phyloP scores from a whole-genome alignment of 139 green algal species.

The Dunaliella sp. region DNA sequence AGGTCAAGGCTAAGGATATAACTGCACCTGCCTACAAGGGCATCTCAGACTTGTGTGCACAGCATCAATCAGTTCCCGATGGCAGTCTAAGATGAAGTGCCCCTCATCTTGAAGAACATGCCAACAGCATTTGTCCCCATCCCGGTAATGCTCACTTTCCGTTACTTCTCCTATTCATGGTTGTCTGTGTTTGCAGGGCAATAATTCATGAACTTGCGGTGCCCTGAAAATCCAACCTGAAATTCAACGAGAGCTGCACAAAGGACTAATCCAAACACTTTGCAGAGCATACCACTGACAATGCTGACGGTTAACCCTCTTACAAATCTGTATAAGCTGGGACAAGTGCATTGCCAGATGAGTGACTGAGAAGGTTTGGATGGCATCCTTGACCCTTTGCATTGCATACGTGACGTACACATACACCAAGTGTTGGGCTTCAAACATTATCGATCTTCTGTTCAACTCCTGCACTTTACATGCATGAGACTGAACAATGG shows the following conservation, averaged over 20 bases:
- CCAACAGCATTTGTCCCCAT: not conserved
- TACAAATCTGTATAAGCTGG: not conserved
- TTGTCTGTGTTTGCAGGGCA: not conserved
- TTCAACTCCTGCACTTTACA: not conserved
- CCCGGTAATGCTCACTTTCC: not conserved
- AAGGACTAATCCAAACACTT: conserved; percentile 23
- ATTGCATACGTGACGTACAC: not conserved
- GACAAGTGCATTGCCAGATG: too few relatives aligned
- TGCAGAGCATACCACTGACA: not conserved
- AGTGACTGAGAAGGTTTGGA: too few relatives aligned
- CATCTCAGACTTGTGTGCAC: too few relatives aligned
- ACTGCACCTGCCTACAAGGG: too few relatives aligned
- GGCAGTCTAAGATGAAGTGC: too few relatives aligned
- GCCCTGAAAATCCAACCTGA: not conserved
- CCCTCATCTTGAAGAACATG: too few relatives aligned
- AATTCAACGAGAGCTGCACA: conserved; percentile 8
- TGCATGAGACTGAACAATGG: conserved; percentile 5
- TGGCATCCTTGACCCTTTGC: not conserved
- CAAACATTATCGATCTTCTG: not conserved
- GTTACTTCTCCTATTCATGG: not conserved
- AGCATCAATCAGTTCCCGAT: too few relatives aligned
- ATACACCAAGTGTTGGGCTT: not conserved
- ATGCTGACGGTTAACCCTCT: conserved; percentile 1
- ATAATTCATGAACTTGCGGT: conserved; percentile 31
- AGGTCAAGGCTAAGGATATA: not conserved